Percentiles rank a stretch among this genome's conserved stretches.
Conservation (phyloP, 306 rosid species). For the Begonia fuchsioides region DNA sequence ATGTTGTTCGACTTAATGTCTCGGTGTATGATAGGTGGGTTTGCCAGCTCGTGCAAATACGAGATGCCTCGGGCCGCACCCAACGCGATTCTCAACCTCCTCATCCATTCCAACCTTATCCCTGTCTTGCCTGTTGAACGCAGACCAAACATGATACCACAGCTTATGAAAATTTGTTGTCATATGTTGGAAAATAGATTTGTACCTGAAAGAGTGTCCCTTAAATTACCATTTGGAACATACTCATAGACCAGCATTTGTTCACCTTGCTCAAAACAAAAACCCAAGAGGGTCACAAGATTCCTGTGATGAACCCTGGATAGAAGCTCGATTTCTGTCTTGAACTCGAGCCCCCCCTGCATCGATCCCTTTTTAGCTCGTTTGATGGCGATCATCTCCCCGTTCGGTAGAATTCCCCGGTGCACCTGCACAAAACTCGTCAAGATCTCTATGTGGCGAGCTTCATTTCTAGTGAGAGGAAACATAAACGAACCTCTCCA, state of each 20-base stretch:
- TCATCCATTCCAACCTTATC: slow-evolving; percentile 57
- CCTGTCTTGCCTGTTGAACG: slow-evolving; percentile 45
- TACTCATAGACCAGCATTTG: slow-evolving; percentile 75
- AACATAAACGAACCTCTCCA: slow-evolving; percentile 41
- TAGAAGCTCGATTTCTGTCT: slow-evolving; percentile 76
- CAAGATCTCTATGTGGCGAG: too few species aligned
- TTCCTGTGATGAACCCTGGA: slow-evolving; percentile 84
- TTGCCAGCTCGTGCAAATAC: slow-evolving; percentile 66
- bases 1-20: slow-evolving; percentile 77
- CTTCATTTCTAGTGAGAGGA: not conserved
- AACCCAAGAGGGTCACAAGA: slow-evolving; percentile 63
- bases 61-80: slow-evolving; percentile 72
- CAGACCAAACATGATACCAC: not conserved
- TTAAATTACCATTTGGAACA: slow-evolving; percentile 50
- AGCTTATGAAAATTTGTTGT: too few species aligned
- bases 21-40: slow-evolving; percentile 71
- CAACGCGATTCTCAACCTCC: slow-evolving; percentile 48
- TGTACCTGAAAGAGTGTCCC: slow-evolving; percentile 57
- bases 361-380: slow-evolving; percentile 46
- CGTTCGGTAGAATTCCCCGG: slow-evolving; percentile 37
- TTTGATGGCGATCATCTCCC: slow-evolving; percentile 63
- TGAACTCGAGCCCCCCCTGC: slow-evolving; percentile 65
- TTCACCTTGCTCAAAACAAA: slow-evolving; percentile 68
- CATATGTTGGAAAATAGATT: not conserved
- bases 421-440: slow-evolving; percentile 32